Percentiles rank a stretch among this genome's conserved stretches.
These are phyloP conservation scores for Aegle marmelos DNA, from an alignment of 345 rosid genomes.

Conservation along the genomic window DNA sequence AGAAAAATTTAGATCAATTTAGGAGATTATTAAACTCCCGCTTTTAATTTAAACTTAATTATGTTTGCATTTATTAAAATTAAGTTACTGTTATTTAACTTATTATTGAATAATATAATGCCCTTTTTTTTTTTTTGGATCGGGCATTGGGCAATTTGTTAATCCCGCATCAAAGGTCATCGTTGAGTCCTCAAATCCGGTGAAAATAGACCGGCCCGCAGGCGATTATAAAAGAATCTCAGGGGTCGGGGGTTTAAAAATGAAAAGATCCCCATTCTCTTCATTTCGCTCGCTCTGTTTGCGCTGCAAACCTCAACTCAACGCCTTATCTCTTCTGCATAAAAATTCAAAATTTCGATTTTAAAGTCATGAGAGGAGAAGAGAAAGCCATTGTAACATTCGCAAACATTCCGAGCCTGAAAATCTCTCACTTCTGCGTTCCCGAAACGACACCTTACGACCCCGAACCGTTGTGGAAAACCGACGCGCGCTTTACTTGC, in stretches of 20 bases:
- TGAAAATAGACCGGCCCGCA: neutral
- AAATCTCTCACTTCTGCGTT: slow-evolving; percentile 28
- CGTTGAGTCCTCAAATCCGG: no score
- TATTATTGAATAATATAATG: neutral
- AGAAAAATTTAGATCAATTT: no score
- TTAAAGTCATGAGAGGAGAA: slow-evolving; percentile 45
- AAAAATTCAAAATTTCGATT: neutral
- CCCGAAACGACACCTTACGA: slow-evolving; percentile 4
- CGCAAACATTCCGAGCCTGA: slow-evolving; percentile 42
- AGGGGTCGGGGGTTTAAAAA: neutral
- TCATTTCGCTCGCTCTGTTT: neutral
- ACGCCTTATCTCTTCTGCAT: slow-evolving; percentile 31
- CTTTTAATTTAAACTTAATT: neutral
- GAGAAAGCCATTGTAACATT: slow-evolving; percentile 37
- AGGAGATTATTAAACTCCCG: no score
- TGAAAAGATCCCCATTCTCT: neutral
- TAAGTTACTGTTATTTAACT: neutral
- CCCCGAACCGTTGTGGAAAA: slow-evolving; percentile 27
- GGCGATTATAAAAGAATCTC: neutral
- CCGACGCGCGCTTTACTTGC: slow-evolving; percentile 14
- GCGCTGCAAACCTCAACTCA: neutral
- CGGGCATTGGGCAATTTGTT: no score
- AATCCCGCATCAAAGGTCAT: neutral
- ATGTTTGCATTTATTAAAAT: no score
- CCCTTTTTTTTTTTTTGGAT: no score